Base-by-base conservation (phyloP, 202 grass and related monocot species). In the Sporobolus alterniflorus region DNA sequence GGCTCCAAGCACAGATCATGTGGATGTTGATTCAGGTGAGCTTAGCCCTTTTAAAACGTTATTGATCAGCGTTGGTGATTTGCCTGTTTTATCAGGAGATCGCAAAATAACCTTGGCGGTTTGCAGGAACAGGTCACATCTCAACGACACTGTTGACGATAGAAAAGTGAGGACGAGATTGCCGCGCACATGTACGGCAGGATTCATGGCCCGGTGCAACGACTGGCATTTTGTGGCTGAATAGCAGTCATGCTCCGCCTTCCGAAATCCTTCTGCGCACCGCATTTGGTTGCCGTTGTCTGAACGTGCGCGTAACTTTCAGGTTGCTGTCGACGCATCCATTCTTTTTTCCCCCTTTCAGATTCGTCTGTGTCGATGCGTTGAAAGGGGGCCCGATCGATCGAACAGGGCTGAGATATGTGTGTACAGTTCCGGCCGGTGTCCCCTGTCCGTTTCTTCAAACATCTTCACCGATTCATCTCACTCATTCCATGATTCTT, bases 221-320 rank as follows among this genome's bases (percentile, higher is more conserved):
- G 30, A 24, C 36, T 48, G 34, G 20, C 68, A 63, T 74, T 34
- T 47, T 73, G 57, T 80, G 46, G 56, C 22, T n/a, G 25, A 44
- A 34, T 39, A 20, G 39, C 48, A n/a, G 28, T 21, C 29, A 32
- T 34, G 43, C 47, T 29, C 7, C 31, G 28, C 41, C 57, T 64
- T 62, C 65, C 57, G 3, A 66, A 80, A 80, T 80, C 69, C 11
- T 25, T 65, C 15, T 44, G 17, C 42, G 36, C 36, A 44, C 26
- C 56, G 54, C 21, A 86, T 74, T 68, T 48, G 44, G 55, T 75
- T 34, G 49, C 50, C 12, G 59, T 59, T 81, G 61, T 61, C 39
- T 60, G 29, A 60, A 81, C 77, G 29, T 69, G 77, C 69, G n/a
- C 16, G 84, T 39, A 40, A 6, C 84, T 81, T 75, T 75, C 84